Evolutionary conservation across 2,329 filamentous ascomycete genomes (phyloP).

Genomic region (Colletotrichum eremochloae): DNA sequence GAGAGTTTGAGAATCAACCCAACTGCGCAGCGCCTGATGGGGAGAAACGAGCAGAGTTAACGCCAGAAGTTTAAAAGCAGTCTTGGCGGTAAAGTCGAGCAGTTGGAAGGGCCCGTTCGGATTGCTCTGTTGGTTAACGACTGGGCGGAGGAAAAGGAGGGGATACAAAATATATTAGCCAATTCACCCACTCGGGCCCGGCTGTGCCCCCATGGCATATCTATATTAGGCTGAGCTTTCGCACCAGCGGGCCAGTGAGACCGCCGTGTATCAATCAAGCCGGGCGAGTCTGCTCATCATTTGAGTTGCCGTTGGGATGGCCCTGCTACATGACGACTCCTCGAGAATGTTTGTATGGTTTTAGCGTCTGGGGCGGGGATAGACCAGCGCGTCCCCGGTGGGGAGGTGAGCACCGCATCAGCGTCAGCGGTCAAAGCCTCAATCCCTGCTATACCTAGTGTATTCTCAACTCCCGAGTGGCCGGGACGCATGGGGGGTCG

Average conservation of each 20-base stretch:
- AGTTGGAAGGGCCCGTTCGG: conserved; percentile 10
- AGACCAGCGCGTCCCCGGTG: neutral
- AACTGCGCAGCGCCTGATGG: conserved; percentile 9
- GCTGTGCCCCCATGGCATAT: neutral
- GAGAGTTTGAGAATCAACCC: conserved; percentile 1
- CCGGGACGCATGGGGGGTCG: conserved; percentile 8
- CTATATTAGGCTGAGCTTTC: neutral
- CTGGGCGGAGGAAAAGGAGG: neutral
- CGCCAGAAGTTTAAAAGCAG: neutral
- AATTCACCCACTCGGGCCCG: neutral
- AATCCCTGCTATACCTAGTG: neutral
- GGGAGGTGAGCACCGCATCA: conserved; percentile 18
- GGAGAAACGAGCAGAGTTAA: conserved; percentile 11
- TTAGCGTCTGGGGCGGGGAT: neutral
- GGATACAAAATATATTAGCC: neutral
- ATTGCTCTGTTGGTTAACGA: neutral
- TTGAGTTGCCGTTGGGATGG: neutral
- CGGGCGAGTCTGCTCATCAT: neutral
- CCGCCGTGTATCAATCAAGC: neutral
- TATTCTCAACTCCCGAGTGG: neutral
- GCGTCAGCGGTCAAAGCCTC: conserved; percentile 14
- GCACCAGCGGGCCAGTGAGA: neutral
- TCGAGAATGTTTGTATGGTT: neutral
- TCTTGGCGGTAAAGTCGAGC: neutral
- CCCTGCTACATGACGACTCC: neutral